These are phyloP conservation scores for Musa acuminata DNA, from an alignment of 176 grass and related monocot species.

Conservation along the genomic window DNA sequence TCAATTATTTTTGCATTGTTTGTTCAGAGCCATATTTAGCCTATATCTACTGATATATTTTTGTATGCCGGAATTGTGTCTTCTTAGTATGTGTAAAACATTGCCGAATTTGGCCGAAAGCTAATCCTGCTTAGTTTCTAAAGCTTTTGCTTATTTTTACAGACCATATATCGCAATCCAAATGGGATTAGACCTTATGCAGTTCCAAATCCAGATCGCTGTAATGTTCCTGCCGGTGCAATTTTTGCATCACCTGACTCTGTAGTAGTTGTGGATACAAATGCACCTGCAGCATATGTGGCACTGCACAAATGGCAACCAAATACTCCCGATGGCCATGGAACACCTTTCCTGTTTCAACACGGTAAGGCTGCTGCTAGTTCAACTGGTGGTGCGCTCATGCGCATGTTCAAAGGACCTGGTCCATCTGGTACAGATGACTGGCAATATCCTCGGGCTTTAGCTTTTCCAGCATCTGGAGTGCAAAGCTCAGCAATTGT, in stretches of 20 bases:
- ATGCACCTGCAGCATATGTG: no score
- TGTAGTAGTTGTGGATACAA: slow-evolving; percentile 74
- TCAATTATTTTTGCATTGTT: not conserved
- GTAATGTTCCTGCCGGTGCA: slow-evolving; percentile 80
- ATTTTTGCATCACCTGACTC: slow-evolving; percentile 84
- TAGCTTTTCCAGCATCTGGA: no score
- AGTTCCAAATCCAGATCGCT: slow-evolving; percentile 78
- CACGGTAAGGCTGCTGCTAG: no score
- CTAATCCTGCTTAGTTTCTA: not conserved
- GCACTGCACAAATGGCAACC: no score
- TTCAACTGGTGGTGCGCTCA: no score
- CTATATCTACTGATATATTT: not conserved
- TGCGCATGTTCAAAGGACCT: no score
- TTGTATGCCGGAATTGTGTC: not conserved
- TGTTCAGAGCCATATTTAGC: not conserved
- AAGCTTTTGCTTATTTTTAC: slow-evolving; percentile 19
- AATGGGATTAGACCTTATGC: slow-evolving; percentile 69
- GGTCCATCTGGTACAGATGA: no score
- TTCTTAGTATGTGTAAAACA: not conserved
- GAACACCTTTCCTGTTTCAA: no score
- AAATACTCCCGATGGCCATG: no score
- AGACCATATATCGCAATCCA: slow-evolving; percentile 99
- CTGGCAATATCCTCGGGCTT: no score
- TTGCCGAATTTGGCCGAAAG: not conserved
- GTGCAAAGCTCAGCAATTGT: no score